A percentile compares a stretch with the other conserved stretches of the same genome.
phyloP scores from a whole-genome alignment of 306 rosid species.

The Oxytropis ochrocephala region DNA sequence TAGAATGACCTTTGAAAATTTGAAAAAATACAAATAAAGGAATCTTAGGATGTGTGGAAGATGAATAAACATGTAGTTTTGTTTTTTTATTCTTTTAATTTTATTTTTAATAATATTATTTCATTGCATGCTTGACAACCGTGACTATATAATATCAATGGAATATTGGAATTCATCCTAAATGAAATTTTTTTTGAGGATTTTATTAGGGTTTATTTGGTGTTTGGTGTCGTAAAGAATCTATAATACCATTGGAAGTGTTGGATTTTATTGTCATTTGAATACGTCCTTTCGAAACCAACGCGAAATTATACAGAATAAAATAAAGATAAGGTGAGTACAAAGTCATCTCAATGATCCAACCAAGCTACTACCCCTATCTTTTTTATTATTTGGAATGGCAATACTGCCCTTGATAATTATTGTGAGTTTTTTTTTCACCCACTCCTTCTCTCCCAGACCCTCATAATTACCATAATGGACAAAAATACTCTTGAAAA shows the following conservation, averaged over 20 bases:
- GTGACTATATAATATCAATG: background rate
- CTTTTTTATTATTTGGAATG: constrained; percentile 21
- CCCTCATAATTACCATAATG: too few species aligned
- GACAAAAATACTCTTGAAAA: too few species aligned
- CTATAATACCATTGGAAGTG: constrained; percentile 18
- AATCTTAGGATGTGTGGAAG: background rate
- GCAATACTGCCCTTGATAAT: constrained; percentile 39
- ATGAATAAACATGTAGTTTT: background rate
- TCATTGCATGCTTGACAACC: background rate
- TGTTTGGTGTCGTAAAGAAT: background rate
- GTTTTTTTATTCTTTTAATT: background rate
- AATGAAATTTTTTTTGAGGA: background rate
- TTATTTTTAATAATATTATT: background rate
- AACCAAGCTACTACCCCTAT: constrained; percentile 59
- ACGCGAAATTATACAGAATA: constrained; percentile 63
- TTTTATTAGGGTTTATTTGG: background rate
- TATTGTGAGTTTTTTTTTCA: too few species aligned
- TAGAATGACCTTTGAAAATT: constrained; percentile 3
- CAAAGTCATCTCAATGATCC: constrained; percentile 76
- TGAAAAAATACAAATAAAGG: background rate
- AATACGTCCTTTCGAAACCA: constrained; percentile 39
- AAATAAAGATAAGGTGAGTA: constrained; percentile 77
- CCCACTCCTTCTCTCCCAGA: too few species aligned
- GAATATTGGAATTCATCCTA: background rate
- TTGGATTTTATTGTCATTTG: constrained; percentile 45